Percentiles rank a stretch among this genome's conserved stretches.
These are phyloP conservation scores for Ceratobasidium sp. DNA, from an alignment of 1,284 basidiomycete species.

Conservation along the genomic window DNA sequence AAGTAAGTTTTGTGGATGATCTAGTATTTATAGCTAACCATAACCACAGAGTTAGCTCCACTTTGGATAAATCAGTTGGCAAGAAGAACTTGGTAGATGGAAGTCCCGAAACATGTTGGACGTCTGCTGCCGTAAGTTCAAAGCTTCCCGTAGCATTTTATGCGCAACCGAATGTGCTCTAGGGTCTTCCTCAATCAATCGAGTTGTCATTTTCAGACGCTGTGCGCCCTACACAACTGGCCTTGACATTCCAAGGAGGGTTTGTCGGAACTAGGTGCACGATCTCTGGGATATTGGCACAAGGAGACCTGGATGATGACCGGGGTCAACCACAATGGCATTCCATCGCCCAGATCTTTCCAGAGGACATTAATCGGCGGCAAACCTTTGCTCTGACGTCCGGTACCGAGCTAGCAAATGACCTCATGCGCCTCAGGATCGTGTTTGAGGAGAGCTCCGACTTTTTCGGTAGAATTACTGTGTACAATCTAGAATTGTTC, in stretches of 20 bases:
- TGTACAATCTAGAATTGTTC: slow-evolving; percentile 66
- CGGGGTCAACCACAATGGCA: slow-evolving; percentile 52
- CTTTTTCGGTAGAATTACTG: slow-evolving; percentile 75
- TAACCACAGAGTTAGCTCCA: slow-evolving; percentile 75
- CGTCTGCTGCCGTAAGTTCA: slow-evolving; percentile 69
- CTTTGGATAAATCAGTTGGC: slow-evolving; percentile 74
- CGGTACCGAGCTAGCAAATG: background rate
- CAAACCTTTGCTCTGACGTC: slow-evolving; percentile 64
- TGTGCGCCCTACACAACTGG: slow-evolving; percentile 61
- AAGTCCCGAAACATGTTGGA: slow-evolving; percentile 81
- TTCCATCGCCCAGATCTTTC: slow-evolving; percentile 62
- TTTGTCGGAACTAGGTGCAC: slow-evolving; percentile 73
- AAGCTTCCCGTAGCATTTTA: too few relatives aligned
- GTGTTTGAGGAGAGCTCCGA: slow-evolving; percentile 78
- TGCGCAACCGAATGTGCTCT: background rate
- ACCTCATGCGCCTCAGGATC: slow-evolving; percentile 56
- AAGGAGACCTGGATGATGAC: slow-evolving; percentile 43
- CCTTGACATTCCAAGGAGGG: slow-evolving; percentile 81
- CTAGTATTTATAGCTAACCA: background rate
- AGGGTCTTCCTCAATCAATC: slow-evolving; percentile 78
- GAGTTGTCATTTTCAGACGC: slow-evolving; percentile 63
- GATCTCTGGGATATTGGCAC: slow-evolving; percentile 52
- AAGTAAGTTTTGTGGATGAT: slow-evolving; percentile 52
- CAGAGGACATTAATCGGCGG: slow-evolving; percentile 74
- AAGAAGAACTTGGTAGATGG: slow-evolving; percentile 75